A percentile compares a stretch with the other conserved stretches of the same genome.
phyloP scores from a whole-genome alignment of 2,329 filamentous ascomycete genomes.

The Paracorniculantispora psalliotae region DNA sequence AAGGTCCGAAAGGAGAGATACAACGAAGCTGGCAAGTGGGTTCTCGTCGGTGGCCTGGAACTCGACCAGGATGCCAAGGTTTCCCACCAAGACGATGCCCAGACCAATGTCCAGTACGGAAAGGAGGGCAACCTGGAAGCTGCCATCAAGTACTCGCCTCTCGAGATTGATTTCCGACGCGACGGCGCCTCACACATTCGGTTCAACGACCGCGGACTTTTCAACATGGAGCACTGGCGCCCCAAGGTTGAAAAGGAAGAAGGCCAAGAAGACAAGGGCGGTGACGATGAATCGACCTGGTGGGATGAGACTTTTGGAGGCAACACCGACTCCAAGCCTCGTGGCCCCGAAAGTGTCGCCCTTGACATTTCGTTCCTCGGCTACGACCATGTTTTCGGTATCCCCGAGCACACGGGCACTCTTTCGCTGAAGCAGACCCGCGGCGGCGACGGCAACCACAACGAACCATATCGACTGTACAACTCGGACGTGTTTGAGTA shows the following conservation, averaged over 20 bases:
- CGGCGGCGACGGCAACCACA: slow-evolving; percentile 78
- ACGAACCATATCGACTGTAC: slow-evolving; percentile 89
- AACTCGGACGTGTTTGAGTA: slow-evolving; percentile 99
- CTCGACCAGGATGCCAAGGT: slow-evolving; percentile 68
- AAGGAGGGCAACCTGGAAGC: slow-evolving; percentile 72
- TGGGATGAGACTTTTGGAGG: slow-evolving; percentile 97
- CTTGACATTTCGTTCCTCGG: slow-evolving; percentile 89
- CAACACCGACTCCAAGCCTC: slow-evolving; percentile 92
- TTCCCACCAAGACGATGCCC: slow-evolving; percentile 57
- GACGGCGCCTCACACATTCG: slow-evolving; percentile 78
- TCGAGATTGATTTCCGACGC: slow-evolving; percentile 79
- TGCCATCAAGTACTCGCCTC: slow-evolving; percentile 76
- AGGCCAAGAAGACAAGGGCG: slow-evolving; percentile 41
- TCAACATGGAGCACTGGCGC: slow-evolving; percentile 96
- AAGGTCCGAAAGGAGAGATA: slow-evolving; percentile 86
- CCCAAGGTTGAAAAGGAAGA: slow-evolving; percentile 67
- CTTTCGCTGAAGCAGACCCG: slow-evolving; percentile 86
- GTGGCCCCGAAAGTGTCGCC: slow-evolving; percentile 85
- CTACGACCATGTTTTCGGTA: slow-evolving; percentile 89
- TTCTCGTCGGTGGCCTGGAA: slow-evolving; percentile 74
- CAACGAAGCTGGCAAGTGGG: slow-evolving; percentile 84
- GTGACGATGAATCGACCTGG: slow-evolving; percentile 83
- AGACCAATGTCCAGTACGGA: slow-evolving; percentile 76
- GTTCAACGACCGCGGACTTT: slow-evolving; percentile 80
- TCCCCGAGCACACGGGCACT: slow-evolving; percentile 86